Conservation (phyloP, 2,329 filamentous ascomycete genomes). For the Penicillium digitatum region DNA sequence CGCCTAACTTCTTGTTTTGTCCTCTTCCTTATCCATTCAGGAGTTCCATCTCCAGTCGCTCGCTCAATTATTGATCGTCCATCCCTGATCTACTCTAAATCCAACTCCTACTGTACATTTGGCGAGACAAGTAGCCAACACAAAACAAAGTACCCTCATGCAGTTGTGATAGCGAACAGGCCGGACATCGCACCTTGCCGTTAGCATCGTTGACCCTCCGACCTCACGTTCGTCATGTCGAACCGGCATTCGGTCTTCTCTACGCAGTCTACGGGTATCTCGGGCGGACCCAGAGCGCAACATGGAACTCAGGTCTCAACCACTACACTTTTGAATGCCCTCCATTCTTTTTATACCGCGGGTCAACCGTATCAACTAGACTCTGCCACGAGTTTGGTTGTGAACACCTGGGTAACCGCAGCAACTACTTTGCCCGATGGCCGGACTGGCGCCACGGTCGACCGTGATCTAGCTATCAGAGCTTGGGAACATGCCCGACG, state of each 20-base stretch:
- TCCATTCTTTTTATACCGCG: constrained; percentile 83
- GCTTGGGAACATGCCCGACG: constrained; percentile 96
- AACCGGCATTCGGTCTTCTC: constrained; percentile 61
- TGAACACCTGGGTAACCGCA: constrained; percentile 92
- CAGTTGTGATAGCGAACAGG: constrained; percentile 2
- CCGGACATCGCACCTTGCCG: constrained; percentile 10
- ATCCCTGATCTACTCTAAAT: background rate
- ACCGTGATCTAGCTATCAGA: constrained; percentile 69
- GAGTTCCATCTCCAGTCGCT: constrained; percentile 8
- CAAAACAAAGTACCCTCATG: constrained; percentile 2
- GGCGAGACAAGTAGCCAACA: background rate
- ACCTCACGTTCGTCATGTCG: constrained; percentile 48
- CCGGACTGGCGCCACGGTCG: constrained; percentile 70
- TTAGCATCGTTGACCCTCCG: background rate
- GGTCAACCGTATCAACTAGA: constrained; percentile 82
- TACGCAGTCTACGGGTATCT: constrained; percentile 54
- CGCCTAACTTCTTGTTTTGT: constrained; percentile 4
- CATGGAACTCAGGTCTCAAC: constrained; percentile 81
- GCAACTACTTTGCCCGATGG: constrained; percentile 66
- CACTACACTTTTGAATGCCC: constrained; percentile 83
- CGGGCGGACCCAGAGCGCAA: constrained; percentile 54
- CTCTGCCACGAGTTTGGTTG: constrained; percentile 82
- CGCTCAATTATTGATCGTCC: constrained; percentile 3
- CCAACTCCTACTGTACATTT: background rate
- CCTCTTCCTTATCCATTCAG: constrained; percentile 2